Base-by-base conservation (phyloP, 345 rosid genomes). In the Melaleuca quinquenervia region DNA sequence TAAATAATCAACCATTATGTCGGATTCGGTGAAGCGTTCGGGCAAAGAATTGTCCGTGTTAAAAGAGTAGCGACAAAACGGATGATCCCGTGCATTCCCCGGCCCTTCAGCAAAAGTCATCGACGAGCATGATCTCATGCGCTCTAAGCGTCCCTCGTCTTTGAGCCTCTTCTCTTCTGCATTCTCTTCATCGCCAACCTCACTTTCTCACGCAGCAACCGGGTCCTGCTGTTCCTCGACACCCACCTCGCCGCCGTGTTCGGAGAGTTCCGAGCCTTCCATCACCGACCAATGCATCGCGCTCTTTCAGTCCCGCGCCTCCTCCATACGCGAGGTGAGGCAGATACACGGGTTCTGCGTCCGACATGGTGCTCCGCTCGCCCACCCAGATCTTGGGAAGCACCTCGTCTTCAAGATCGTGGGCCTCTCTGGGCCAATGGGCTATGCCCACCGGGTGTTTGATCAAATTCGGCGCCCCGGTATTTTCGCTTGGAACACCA, bases 321-420 rank as follows among this genome's bases (percentile, higher is more conserved):
- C 95, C 52, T 95, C 98, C 55, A 36, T 85, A 18, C 84, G 70
- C 85, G 91, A 89, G 88, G 89, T 95, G 87, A 93, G 88, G 84
- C 93, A 95, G 90, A 88, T 95, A 85, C 98, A 95, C 51, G 96
- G 93, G 62, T 91, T 95, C 90, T 94, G 94, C 36, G 89, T 95
- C 88, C 92, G 94, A 75, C 91, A 87, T 64, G 98, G 98, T 0
- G 90, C 93, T 60, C 90, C 92, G 15, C 84, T 89, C 84, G 52
- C 92, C 64, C 74, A 91, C 50, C 87, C 91, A 3, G 90, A 90
- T 83, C 1, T 94, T 22, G 93, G 93, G 27, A 96, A 95, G 80
- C 92, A 92, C 84, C 95, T 96, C 32, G 86, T 96, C 84, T 92
- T 90, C 89, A 75, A 84, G 75, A 87, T 91, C 3, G 98, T 95